Evolutionary conservation across 768 basidiomycete species (phyloP), one percentile per base, ranked within the genome.

Genomic region (Cystobasidium tubakii): DNA sequence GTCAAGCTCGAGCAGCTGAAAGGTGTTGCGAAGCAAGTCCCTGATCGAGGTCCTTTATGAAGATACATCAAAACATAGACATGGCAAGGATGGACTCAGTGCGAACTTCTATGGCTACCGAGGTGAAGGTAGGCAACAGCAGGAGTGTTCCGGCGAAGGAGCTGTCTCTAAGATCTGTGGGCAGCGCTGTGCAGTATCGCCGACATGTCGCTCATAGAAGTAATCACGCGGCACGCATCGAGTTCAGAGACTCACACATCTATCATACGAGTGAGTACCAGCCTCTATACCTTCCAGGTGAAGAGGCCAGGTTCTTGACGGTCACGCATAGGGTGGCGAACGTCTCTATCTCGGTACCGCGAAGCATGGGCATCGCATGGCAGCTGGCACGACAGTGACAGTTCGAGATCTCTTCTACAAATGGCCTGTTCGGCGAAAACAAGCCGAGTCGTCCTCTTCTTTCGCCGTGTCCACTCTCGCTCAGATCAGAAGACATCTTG

Each of bases 331-430:
- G 74, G 72, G 54, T n/a, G 76, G 76, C 0, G 42, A 53, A 33
- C 43, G 43, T 17, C 19, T 76, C n/a, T 29, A 33, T 1, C 19
- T 29, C 2, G 77, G 76, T 0, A 21, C 21, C 12, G 46, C 66
- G 12, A 64, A 62, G n/a, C 29, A 33, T 36, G 31, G 17, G 6
- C 10, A 23, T 6, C 50, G 60, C n/a, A 17, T 34, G 10, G 29
- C 12, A 6, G 13, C 86, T 1, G 95, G 95, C 1, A 96, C 94
- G 6, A 87, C 86, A 13, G 88, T 95, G 50, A 88, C 86, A 77
- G 84, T 96, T 54, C 87, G 90, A 25, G 95, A 97, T 80, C 88
- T 90, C 1, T 99, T 96, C 80, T 90, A 89, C 79, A 92, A 90
- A 79, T 66, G 50, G 62, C 75, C 75, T 15, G 75, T 73, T 31